Evolutionary conservation across 306 rosid species (phyloP), one percentile per base, ranked within the genome.

Genomic region (Dalbergia cultrata): DNA sequence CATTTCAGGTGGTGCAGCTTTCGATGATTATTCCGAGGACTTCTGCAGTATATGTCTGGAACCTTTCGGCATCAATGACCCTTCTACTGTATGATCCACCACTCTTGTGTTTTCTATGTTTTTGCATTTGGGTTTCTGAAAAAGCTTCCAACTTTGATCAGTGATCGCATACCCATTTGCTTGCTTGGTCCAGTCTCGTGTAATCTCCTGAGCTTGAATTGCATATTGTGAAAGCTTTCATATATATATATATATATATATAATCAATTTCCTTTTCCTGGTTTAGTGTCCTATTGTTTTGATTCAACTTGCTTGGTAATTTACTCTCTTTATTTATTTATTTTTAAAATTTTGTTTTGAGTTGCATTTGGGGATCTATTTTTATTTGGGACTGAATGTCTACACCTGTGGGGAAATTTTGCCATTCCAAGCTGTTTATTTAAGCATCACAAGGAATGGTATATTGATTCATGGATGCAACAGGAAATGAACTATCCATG

Each of bases 31-130:
- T 72, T 72, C 52, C 1, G 98, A 92, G 50, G 97, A 94, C 75
- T 88, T 86, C 39, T 94, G 98, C 87, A 92, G 98, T 68, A 92
- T 94, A 16, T 94, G 98, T 79, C 88, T 94, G 0, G 97, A 94
- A 69, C 86, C 96, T 13, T 94, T 94, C 87, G 76, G 61, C 75
- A 8, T 89, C 35, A 64, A 89, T 5, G 97, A 94, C 74, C 98
- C 97, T 11, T 79, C 92, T n/a, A 87, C 92, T 65, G 98, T 94
- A 92, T 72, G 88, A 70, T 66, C 64, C 58, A 61, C 18, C 58
- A 4, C 41, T 19, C 0, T 53, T 12, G 13, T 59, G 4, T 57
- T 31, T 10, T 52, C 2, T 11, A 21, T 49, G 0, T 37, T 47
- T 78, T 34, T 77, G 72, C 72, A 78, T 69, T 69, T 54, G 34